Percentiles rank a stretch among this genome's conserved stretches.
These are phyloP conservation scores for Sporisorium iseilematis-ciliati DNA, from an alignment of 1,284 basidiomycete species.

Conservation along the genomic window DNA sequence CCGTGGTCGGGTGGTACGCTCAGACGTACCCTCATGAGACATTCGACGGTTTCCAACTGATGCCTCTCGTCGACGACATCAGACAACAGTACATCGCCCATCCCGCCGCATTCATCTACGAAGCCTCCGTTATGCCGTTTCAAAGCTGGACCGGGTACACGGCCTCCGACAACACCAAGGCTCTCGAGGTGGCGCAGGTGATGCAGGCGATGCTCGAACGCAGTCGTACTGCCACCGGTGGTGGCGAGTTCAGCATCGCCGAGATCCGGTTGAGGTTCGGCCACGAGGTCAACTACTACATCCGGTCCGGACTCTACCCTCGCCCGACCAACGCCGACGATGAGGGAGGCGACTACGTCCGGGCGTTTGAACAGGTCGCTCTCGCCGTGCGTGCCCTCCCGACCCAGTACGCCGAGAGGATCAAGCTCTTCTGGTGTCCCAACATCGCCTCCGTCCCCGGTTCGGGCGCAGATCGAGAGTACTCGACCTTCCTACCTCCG, in stretches of 20 bases:
- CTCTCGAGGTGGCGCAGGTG: constrained; percentile 19
- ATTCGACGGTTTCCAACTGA: constrained; percentile 38
- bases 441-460: constrained; percentile 33
- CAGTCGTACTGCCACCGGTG: background rate
- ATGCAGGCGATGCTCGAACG: constrained; percentile 25
- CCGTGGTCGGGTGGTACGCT: constrained; percentile 39
- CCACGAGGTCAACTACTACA: constrained; percentile 48
- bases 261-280: constrained; percentile 35
- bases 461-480: constrained; percentile 22
- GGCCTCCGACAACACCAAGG: constrained; percentile 15
- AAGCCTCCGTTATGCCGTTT: constrained; percentile 42
- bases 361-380: constrained; percentile 33
- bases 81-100: constrained; percentile 13
- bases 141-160: constrained; percentile 38
- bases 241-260: constrained; percentile 12
- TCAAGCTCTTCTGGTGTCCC: constrained; percentile 47
- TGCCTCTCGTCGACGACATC: constrained; percentile 38
- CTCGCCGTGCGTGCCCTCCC: constrained; percentile 17
- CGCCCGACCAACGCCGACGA: constrained; percentile 10
- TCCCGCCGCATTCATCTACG: constrained; percentile 13
- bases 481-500: constrained; percentile 24
- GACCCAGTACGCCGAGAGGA: background rate
- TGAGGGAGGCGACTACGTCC: constrained; percentile 13
- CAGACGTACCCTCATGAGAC: constrained; percentile 29
- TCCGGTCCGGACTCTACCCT: constrained; percentile 33